These are phyloP conservation scores for Acacia acuminata DNA, from an alignment of 306 rosid species.

Conservation along the genomic window DNA sequence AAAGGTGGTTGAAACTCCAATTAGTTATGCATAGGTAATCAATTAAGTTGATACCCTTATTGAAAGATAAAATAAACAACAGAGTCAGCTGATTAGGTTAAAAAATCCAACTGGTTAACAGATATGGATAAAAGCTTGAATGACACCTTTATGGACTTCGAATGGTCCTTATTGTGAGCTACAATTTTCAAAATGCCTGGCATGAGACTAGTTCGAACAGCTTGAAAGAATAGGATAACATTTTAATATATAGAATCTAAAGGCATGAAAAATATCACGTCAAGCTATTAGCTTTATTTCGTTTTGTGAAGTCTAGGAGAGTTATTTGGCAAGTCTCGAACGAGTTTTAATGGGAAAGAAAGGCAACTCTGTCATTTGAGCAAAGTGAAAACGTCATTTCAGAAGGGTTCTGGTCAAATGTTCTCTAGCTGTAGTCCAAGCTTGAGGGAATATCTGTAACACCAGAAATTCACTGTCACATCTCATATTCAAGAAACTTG, in stretches of 20 bases:
- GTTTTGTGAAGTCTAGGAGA: too few relatives aligned
- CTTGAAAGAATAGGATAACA: neutral
- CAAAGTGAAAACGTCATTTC: conserved; percentile 41
- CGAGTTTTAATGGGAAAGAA: neutral
- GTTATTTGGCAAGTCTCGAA: too few relatives aligned
- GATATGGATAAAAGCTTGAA: neutral
- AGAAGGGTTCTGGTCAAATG: conserved; percentile 83
- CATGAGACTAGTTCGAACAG: conserved; percentile 9
- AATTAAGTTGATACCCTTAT: neutral
- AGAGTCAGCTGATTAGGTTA: neutral
- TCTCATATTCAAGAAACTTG: neutral
- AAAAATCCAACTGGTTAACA: neutral
- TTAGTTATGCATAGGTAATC: neutral
- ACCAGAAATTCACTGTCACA: conserved; percentile 29
- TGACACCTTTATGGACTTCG: neutral
- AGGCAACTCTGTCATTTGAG: neutral
- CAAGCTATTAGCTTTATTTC: too few relatives aligned
- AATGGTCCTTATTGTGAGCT: neutral
- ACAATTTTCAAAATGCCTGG: conserved; percentile 7
- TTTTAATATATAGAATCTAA: neutral
- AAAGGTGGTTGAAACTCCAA: neutral
- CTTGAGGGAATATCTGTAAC: conserved; percentile 81
- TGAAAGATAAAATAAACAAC: neutral
- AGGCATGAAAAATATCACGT: neutral
- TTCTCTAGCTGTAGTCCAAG: conserved; percentile 85